Evolutionary conservation across 257 asterid genomes (phyloP), one percentile per base, ranked within the genome.

Genomic region (Solanum sitiens): DNA sequence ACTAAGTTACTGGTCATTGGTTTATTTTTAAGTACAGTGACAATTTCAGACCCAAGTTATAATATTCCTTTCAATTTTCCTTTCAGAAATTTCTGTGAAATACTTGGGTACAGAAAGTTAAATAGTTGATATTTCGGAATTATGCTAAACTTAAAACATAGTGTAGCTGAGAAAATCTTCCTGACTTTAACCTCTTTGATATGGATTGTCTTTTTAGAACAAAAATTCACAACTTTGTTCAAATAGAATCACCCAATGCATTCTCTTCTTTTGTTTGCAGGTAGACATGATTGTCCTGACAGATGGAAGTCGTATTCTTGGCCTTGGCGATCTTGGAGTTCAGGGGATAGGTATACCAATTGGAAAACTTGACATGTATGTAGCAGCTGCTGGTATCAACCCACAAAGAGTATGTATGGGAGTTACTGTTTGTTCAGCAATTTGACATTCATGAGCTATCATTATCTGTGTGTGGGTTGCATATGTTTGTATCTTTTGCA

Each of bases 351-450:
- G 98, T 85, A 97, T 97, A 75, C 99, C 99, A 11, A 91, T 97
- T 87, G 99, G 99, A 87, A 97, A 97, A 89, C 99, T 97, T 90
- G 99, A 97, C 92, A 95, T 97, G 94, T 97, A 97, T 89, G 99
- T 97, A 82, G 99, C 99, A 39, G 99, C 99, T 90, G 99, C 99
- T 89, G 99, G 99, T 89, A 97, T 97, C 94, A 95, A 97, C 90
- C 99, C 99, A 84, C 98, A 95, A 91, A 93, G 96, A 87, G 99
- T 97, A 96, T 89, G 96, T 90, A 87, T 87, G 40, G 13, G 44
- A 86, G 68, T 83, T 70, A 37, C 86, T 59, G 76, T 25, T 88
- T 88, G 77, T 68, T 67, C 50, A 5, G 45, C 65, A 33, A 25
- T 44, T 72, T 85, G 83, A 68, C 83, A 63, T 74, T 85, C 15